Base-by-base conservation (phyloP, 306 rosid species). In the Cotoneaster glaucophyllus region DNA sequence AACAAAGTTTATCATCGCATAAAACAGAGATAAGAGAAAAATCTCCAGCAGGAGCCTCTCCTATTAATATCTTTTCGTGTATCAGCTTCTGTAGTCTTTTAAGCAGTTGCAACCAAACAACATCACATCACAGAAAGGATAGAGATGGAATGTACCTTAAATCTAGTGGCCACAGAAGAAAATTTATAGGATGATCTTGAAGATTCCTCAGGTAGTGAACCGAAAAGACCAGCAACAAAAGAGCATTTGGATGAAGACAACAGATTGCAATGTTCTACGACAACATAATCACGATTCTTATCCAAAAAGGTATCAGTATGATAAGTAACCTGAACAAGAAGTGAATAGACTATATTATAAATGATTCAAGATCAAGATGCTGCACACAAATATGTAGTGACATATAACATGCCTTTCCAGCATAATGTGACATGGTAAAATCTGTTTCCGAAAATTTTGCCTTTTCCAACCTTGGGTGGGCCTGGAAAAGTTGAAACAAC, bases 241-340 rank as follows among this genome's bases (percentile, higher is more conserved):
- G 86, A 84, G 85, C 96, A 86, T 82, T 86, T 88, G 70, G 99
- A 95, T 78, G 91, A 89, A 88, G 91, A 88, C 77, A 95, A 82
- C 24, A 95, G 87, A 81, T 83, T 90, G 86, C 99, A 89, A 82
- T 95, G 99, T 52, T 95, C 99, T 62, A 89, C 88, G 77, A 95
- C 97, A 81, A 95, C 88, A 87, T 95, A 95, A 82, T 95, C 99
- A 80, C 99, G 97, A 74, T 95, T 95, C 84, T 95, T 95, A 82
- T 92, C 99, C 78, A 95, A 74, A 78, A 95, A 95, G 44, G 87
- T 64, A 80, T 95, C 97, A 72, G 99, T 85, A 74, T 95, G 99
- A 79, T 95, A 95, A 44, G 97, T 86, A 77, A 95, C 99, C 99
- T 95, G 80, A 87, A 81, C 39, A 74, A 74, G 67, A 77, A 64